A percentile compares a stretch with the other conserved stretches of the same genome.
phyloP scores from a whole-genome alignment of 495 filamentous ascomycete genomes.

The Hypoxylon fragiforme region DNA sequence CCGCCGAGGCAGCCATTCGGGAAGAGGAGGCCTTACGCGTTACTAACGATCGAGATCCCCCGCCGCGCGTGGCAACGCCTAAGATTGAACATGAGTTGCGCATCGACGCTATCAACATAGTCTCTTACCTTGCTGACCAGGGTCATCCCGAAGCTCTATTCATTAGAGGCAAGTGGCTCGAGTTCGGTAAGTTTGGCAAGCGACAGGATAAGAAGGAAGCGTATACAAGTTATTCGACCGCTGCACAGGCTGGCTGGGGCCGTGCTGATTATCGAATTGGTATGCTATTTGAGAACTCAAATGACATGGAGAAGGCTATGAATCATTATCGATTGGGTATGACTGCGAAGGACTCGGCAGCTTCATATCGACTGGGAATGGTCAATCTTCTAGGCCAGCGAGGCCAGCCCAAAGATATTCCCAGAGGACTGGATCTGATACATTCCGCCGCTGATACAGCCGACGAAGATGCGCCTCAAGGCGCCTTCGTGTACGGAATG shows the following conservation, averaged over 20 bases:
- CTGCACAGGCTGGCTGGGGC: conserved; percentile 90
- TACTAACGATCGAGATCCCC: conserved; percentile 60
- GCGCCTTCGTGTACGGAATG: conserved; percentile 97
- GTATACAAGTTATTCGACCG: conserved; percentile 78
- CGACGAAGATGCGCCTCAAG: conserved; percentile 96
- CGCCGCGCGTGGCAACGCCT: conserved; percentile 73
- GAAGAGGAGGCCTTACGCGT: conserved; percentile 36
- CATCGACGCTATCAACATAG: conserved; percentile 87
- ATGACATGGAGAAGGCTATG: conserved; percentile 87
- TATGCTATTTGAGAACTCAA: conserved; percentile 95
- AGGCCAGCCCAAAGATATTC: conserved; percentile 79
- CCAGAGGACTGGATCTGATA: conserved; percentile 78
- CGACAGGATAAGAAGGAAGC: conserved; percentile 92
- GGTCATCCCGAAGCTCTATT: conserved; percentile 93
- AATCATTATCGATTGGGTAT: conserved; percentile 84
- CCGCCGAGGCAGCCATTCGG: conserved; percentile 67
- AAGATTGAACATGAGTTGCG: conserved; percentile 84
- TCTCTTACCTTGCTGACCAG: conserved; percentile 86
- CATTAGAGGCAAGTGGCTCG: conserved; percentile 94
- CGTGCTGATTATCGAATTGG: conserved; percentile 95
- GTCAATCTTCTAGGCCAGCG: conserved; percentile 95
- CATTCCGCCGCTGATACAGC: conserved; percentile 80
- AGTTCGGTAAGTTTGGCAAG: conserved; percentile 94
- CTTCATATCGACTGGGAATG: conserved; percentile 93
- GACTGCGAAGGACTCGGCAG: conserved; percentile 81